Conservation (phyloP, 495 filamentous ascomycete genomes). For the Geopyxis carbonaria region DNA sequence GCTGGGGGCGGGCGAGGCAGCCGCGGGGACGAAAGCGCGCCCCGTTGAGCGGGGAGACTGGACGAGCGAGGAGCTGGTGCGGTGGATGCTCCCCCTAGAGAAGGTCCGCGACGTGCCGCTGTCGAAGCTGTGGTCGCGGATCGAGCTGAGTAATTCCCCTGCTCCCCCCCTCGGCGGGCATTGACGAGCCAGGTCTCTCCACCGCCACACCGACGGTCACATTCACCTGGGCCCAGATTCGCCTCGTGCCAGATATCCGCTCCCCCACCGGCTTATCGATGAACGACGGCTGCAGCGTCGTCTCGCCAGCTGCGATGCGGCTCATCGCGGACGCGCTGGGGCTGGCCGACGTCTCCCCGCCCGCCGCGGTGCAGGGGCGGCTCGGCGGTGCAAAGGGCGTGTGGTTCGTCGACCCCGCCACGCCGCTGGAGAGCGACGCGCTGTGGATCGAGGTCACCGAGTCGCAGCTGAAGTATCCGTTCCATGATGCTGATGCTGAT, state of each 20-base stretch:
- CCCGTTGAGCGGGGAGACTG: no score
- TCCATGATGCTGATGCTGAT: conserved; percentile 35
- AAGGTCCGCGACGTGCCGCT: no score
- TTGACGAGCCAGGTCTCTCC: conserved; percentile 22
- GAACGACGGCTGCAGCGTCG: conserved; percentile 67
- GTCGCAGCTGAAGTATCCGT: conserved; percentile 66
- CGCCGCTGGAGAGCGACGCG: conserved; percentile 18
- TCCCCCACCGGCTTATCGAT: conserved; percentile 34
- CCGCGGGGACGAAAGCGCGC: no score
- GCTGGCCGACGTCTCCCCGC: conserved; percentile 40
- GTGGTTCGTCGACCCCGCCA: conserved; percentile 48
- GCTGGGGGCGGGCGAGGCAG: no score
- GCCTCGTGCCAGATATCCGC: conserved; percentile 22
- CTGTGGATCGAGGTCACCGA: conserved; percentile 62
- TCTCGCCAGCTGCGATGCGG: conserved; percentile 46
- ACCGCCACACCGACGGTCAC: conserved; percentile 29
- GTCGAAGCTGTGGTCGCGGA: no score
- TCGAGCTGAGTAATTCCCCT: no score
- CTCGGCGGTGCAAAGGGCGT: conserved; percentile 77
- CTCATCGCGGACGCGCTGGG: conserved; percentile 42
- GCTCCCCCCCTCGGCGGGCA: no score
- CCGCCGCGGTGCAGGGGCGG: conserved; percentile 62
- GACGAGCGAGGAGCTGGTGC: no score
- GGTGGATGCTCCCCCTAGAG: no score
- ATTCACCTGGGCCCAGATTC: conserved; percentile 26